Evolutionary conservation across 2,329 filamentous ascomycete species (phyloP).

Genomic region (Aureobasidium subglaciale): DNA sequence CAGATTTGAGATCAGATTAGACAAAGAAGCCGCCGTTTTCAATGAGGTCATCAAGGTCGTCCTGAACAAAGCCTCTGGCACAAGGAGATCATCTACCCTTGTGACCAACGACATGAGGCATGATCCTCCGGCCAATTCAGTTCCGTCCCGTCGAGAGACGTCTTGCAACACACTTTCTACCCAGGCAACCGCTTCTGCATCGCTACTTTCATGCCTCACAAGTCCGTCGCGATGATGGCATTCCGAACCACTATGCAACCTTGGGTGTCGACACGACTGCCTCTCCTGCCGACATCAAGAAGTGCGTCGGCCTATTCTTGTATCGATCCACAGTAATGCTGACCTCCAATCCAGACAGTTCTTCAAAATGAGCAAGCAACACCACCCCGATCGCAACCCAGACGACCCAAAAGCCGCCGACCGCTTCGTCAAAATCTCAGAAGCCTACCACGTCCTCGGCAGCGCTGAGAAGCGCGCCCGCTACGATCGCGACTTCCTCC

Average conservation of each 20-base stretch:
- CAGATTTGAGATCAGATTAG: conserved; percentile 9
- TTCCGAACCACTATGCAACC: conserved; percentile 70
- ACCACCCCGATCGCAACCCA: conserved; percentile 90
- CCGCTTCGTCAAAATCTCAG: conserved; percentile 75
- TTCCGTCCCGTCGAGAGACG: not conserved
- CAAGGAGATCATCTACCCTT: not conserved
- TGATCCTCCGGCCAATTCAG: conserved; percentile 15
- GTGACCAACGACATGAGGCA: conserved; percentile 16
- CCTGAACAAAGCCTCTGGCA: not conserved
- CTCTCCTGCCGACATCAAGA: conserved; percentile 73
- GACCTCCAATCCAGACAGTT: conserved; percentile 60
- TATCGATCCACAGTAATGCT: no score
- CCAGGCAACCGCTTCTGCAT: not conserved
- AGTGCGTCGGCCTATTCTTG: conserved; percentile 39
- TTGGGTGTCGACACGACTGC: conserved; percentile 66
- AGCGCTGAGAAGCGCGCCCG: conserved; percentile 64
- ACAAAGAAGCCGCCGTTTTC: not conserved
- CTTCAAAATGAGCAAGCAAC: conserved; percentile 81
- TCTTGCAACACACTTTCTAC: not conserved
- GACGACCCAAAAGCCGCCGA: conserved; percentile 62
- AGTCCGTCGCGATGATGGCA: conserved; percentile 27
- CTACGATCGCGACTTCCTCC: conserved; percentile 69
- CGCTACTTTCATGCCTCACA: conserved; percentile 41
- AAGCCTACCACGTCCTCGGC: conserved; percentile 74
- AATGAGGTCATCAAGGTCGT: conserved; percentile 2